Conservation (phyloP, 495 filamentous ascomycete species). For the Penicillium parvum region DNA sequence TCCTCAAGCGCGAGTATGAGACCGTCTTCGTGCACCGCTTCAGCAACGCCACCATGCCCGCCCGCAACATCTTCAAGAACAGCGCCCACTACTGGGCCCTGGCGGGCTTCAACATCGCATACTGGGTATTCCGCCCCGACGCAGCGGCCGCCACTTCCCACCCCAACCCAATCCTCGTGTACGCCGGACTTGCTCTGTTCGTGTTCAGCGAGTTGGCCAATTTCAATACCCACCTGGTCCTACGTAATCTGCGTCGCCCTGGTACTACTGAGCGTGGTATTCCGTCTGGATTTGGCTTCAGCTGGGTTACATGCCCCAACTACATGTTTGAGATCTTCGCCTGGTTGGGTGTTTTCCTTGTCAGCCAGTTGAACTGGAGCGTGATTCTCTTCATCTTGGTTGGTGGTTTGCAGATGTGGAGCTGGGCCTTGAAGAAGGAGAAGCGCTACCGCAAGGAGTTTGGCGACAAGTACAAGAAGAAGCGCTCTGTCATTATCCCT, state of each 20-base stretch:
- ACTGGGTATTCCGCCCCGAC: conserved; percentile 76
- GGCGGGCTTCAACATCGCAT: conserved; percentile 75
- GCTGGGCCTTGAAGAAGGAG: conserved; percentile 93
- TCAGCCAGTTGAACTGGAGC: conserved; percentile 71
- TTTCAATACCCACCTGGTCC: conserved; percentile 67
- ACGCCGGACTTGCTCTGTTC: conserved; percentile 64
- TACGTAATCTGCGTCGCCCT: conserved; percentile 69
- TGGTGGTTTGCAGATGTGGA: conserved; percentile 69
- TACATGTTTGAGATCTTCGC: conserved; percentile 89
- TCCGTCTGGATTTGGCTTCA: conserved; percentile 81
- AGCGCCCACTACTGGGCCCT: conserved; percentile 85
- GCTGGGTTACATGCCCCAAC: conserved; percentile 88
- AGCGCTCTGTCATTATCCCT: conserved; percentile 75
- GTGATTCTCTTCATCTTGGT: conserved; percentile 66
- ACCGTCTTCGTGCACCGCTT: conserved; percentile 94
- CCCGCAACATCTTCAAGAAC: conserved; percentile 84
- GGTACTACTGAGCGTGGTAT: conserved; percentile 85
- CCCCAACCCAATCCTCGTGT: conserved; percentile 48
- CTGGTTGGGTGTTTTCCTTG: conserved; percentile 72
- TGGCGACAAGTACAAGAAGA: conserved; percentile 83
- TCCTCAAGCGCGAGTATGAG: conserved; percentile 92
- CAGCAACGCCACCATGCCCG: conserved; percentile 88
- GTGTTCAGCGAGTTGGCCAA: conserved; percentile 74
- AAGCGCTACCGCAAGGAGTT: conserved; percentile 83
- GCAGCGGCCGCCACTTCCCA: conserved; percentile 49